Evolutionary conservation across 106 monocot species (phyloP).

Genomic region (Dendrobium chrysotoxum): DNA sequence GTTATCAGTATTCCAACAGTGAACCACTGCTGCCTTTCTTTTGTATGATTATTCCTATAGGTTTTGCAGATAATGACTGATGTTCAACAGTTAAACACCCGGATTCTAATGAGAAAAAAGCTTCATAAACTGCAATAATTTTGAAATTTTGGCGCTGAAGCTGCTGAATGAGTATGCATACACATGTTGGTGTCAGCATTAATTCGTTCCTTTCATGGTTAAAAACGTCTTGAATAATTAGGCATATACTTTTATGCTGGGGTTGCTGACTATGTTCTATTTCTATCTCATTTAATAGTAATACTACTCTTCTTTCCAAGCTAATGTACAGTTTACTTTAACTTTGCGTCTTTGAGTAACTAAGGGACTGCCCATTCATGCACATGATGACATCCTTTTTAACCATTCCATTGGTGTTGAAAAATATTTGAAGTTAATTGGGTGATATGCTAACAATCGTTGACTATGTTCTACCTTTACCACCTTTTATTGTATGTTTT

Average conservation of each 20-base stretch:
- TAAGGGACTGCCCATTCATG: neutral
- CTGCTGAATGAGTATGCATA: neutral
- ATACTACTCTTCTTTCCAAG: neutral
- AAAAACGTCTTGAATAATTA: neutral
- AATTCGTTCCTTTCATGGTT: neutral
- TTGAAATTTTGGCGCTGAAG: neutral
- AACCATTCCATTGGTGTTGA: neutral
- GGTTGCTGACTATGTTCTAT: neutral
- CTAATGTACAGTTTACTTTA: neutral
- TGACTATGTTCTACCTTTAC: neutral
- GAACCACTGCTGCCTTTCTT: neutral
- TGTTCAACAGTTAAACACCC: neutral
- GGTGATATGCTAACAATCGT: neutral
- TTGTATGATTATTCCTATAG: neutral
- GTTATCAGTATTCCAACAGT: neutral
- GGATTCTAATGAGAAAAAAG: neutral
- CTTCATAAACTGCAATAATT: neutral
- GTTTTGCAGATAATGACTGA: neutral
- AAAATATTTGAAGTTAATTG: neutral
- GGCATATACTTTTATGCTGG: neutral
- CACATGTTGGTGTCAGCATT: neutral
- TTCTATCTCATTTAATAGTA: neutral
- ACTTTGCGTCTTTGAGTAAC: neutral
- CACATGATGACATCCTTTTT: neutral
- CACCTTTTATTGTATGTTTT: constrained; percentile 3